Evolutionary conservation across 495 filamentous ascomycete genomes (phyloP).

Genomic region (Delitschia confertaspora): DNA sequence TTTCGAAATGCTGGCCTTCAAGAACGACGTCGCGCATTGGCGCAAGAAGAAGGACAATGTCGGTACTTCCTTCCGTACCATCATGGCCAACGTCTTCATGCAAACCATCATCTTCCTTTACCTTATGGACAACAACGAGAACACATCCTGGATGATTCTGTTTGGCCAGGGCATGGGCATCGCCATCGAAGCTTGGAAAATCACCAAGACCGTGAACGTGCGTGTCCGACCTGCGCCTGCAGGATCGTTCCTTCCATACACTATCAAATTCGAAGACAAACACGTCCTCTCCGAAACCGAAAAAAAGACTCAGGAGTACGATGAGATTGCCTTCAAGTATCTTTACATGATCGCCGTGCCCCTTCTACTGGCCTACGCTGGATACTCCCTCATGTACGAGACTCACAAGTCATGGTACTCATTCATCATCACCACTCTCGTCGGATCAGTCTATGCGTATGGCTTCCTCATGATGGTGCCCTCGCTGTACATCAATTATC

Average conservation of each 20-base stretch:
- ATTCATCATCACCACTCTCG: constrained; percentile 82
- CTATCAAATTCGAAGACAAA: constrained; percentile 88
- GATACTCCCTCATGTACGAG: constrained; percentile 85
- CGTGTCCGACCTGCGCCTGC: constrained; percentile 61
- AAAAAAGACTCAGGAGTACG: constrained; percentile 96
- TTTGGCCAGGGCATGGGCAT: constrained; percentile 90
- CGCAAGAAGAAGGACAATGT: constrained; percentile 99
- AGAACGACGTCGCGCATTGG: constrained; percentile 94
- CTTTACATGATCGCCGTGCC: constrained; percentile 88
- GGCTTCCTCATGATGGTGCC: constrained; percentile 99
- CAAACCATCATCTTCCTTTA: constrained; percentile 94
- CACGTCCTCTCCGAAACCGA: constrained; percentile 91
- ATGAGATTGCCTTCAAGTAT: constrained; percentile 94
- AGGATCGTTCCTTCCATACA: constrained; percentile 69
- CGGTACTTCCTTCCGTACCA: constrained; percentile 88
- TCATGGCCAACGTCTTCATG: constrained; percentile 97
- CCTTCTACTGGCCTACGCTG: constrained; percentile 77
- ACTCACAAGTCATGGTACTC: constrained; percentile 97
- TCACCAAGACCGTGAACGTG: constrained; percentile 94
- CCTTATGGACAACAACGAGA: constrained; percentile 93
- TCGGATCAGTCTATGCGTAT: constrained; percentile 94
- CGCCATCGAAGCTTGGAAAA: constrained; percentile 91
- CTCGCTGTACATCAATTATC: constrained; percentile 95
- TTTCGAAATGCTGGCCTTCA: constrained; percentile 94
- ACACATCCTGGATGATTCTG: constrained; percentile 98